Conservation (phyloP, 2,329 filamentous ascomycete species). For the Talaromyces marneffei region DNA sequence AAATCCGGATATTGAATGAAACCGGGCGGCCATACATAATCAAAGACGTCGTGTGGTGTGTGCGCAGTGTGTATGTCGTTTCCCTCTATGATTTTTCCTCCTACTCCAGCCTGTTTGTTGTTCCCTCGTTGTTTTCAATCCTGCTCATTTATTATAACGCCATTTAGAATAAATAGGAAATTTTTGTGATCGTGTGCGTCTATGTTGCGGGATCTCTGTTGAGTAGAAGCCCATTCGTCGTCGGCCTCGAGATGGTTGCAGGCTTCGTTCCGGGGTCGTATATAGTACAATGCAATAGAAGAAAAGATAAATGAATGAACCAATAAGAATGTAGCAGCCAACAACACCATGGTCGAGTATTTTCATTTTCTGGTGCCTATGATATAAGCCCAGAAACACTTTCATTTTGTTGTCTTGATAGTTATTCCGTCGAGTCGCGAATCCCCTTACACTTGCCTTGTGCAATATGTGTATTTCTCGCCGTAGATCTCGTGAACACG, state of each 20-base stretch:
- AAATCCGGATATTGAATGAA: not conserved
- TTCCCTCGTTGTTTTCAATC: not conserved
- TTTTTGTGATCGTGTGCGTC: not conserved
- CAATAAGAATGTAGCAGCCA: no score
- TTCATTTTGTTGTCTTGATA: not conserved
- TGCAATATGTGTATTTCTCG: conserved; percentile 76
- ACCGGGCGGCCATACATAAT: not conserved
- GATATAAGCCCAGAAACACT: no score
- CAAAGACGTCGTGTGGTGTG: not conserved
- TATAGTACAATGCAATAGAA: not conserved
- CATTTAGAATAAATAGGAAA: not conserved
- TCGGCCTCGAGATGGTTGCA: not conserved
- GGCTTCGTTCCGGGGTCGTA: not conserved
- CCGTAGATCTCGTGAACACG: conserved; percentile 84
- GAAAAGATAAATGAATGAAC: not conserved
- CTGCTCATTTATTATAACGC: not conserved
- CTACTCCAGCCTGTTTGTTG: no score
- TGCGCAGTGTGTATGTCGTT: not conserved
- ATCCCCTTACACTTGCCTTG: conserved; percentile 85
- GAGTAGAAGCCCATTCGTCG: not conserved
- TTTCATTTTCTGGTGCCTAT: no score
- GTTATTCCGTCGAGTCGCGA: conserved; percentile 23
- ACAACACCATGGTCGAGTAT: no score
- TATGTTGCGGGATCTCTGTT: not conserved
- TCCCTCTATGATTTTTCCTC: not conserved